These are phyloP conservation scores for Parafenestella ontariensis DNA, from an alignment of 2,329 filamentous ascomycete genomes.

Conservation along the genomic window DNA sequence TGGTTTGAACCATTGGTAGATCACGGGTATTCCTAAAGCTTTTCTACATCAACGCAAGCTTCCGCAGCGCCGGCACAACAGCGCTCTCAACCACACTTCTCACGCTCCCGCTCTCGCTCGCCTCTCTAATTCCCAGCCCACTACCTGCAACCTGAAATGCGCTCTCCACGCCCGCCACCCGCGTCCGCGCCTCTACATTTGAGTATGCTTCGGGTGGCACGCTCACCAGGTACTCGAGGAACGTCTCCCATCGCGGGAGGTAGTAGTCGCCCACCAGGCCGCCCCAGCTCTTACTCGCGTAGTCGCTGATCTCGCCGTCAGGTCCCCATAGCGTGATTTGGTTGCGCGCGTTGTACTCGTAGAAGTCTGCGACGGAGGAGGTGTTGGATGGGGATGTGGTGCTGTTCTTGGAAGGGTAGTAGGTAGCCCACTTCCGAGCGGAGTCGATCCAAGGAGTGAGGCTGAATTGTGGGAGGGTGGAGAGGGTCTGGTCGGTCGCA, in stretches of 20 bases:
- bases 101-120: conserved; percentile 7
- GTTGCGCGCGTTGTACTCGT: conserved; percentile 58
- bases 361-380: conserved; percentile 46
- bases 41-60: conserved; percentile 5
- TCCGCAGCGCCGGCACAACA: conserved; percentile 10
- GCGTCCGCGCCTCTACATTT: conserved; percentile 9
- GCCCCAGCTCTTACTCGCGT: conserved; percentile 59
- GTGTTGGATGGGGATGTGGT: conserved; percentile 20
- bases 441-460: conserved; percentile 53
- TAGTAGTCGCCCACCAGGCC: conserved; percentile 59
- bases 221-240: conserved; percentile 50
- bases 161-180: conserved; percentile 15
- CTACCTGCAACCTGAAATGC: conserved; percentile 13
- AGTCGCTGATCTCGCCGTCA: conserved; percentile 57
- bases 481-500: conserved; percentile 53
- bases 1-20: no score
- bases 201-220: conserved; percentile 15
- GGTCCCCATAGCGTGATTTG: conserved; percentile 62
- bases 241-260: conserved; percentile 55
- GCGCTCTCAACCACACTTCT: conserved; percentile 17
- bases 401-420: conserved; percentile 8
- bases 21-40: no score
- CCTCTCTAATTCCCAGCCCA: not conserved
- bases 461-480: conserved; percentile 52
- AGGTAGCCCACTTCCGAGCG: conserved; percentile 38